Base-by-base conservation (phyloP, 2,329 filamentous ascomycete genomes). In the Lizonia empirigonia region DNA sequence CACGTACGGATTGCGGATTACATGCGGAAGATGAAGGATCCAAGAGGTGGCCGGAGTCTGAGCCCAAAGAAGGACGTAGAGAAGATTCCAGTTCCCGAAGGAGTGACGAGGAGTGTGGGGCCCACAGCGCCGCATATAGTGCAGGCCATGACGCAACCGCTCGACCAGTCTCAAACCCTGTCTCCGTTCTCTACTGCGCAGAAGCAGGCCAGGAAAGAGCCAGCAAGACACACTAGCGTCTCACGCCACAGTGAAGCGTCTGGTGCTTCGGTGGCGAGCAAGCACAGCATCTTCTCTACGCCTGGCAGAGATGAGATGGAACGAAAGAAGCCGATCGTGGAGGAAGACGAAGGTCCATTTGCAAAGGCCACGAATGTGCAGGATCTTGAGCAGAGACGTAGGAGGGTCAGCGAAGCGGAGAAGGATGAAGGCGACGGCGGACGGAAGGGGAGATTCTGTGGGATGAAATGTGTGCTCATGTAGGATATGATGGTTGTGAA, bases 251-350 rank as follows among this genome's bases (percentile, higher is more conserved):
- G 58, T 3, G 44, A 49, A 9, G 24, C 26, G 2, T 52, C 47
- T 10, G 40, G 50, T 8, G 34, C 40, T 10, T 38, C 45, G 4
- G 49, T 52, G 22, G 37, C 44, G 6, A 42, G 37, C 10, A 51
- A 48, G 12, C 50, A 48, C 18, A 55, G 44, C 9, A 50, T 66
- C 12, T 68, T 69, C 44, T 56, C 54, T 3, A 69, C 64, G n/a
- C 64, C 62, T 0, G 67, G 67, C 2, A 40, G 67, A n/a, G 67
- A 69, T n/a, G 67, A 69, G 41, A 29, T 68, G 32, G 67, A 69
- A 47, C 48, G 67, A n/a, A 68, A 68, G 41, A 66, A 62, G 33
- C 47, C 53, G 15, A 20, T 63, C 10, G 48, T 68, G 3, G 61
- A 59, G 23, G 40, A 24, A 9, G 63, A 65, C n/a, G 59, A 67